These are phyloP conservation scores for Globisporangium camurandrum DNA, from an alignment of 352 stramenopile species.

Conservation along the genomic window DNA sequence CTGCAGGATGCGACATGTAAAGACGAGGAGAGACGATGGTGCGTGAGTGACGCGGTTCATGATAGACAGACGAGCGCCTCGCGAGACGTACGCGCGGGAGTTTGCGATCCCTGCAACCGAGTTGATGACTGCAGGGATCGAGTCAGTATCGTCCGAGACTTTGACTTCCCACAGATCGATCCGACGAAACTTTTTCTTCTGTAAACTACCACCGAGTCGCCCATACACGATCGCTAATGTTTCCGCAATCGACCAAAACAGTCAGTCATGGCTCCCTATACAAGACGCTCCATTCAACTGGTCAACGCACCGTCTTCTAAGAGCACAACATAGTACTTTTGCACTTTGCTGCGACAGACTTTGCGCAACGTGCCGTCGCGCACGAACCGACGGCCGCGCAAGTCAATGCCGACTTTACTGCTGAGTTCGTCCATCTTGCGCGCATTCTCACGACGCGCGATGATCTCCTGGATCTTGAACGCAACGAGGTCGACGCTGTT, in stretches of 20 bases:
- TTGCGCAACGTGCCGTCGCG: constrained; percentile 78
- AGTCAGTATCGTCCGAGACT: constrained; percentile 58
- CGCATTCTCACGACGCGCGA: constrained; percentile 56
- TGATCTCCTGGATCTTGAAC: constrained; percentile 77
- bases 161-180: constrained; percentile 78
- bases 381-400: constrained; percentile 56
- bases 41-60: no score
- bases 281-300: not conserved
- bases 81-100: constrained; percentile 59
- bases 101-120: constrained; percentile 28
- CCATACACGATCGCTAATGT: constrained; percentile 64
- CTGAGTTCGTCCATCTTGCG: constrained; percentile 54
- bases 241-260: not conserved
- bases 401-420: constrained; percentile 57
- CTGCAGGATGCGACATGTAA: no score
- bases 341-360: constrained; percentile 78
- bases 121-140: constrained; percentile 66
- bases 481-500: constrained; percentile 68
- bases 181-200: constrained; percentile 80
- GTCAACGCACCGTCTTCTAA: constrained; percentile 63
- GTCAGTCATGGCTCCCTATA: not conserved
- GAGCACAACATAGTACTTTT: constrained; percentile 80
- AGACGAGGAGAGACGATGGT: no score
- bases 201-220: constrained; percentile 34
- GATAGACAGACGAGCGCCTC: no score